Evolutionary conservation across 768 basidiomycete species (phyloP).

Genomic region (Suillus occidentalis): DNA sequence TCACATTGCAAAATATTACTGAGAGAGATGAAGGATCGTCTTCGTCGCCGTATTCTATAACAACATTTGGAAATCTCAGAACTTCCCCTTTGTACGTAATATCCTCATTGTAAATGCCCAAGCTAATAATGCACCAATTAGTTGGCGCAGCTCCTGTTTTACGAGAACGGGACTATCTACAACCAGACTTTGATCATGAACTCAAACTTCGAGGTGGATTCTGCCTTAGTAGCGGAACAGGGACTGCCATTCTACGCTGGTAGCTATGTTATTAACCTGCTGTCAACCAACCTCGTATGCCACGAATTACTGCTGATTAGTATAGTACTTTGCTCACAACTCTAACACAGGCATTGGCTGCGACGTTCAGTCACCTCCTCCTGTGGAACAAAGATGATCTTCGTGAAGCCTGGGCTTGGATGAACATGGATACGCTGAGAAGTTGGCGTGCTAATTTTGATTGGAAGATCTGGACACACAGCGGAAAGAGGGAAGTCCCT

Average conservation of each 20-base stretch:
- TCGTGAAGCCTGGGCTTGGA: constrained; percentile 46
- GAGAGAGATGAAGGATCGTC: constrained; percentile 22
- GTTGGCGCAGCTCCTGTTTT: constrained; percentile 42
- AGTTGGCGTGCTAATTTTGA: constrained; percentile 37
- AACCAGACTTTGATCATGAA: constrained; percentile 55
- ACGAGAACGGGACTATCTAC: constrained; percentile 51
- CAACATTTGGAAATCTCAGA: constrained; percentile 58
- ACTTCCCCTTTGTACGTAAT: constrained; percentile 53
- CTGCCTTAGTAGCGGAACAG: constrained; percentile 43
- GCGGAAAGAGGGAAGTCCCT: constrained; percentile 22
- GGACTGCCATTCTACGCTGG: constrained; percentile 35
- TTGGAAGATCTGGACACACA: constrained; percentile 36
- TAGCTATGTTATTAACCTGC: constrained; percentile 23
- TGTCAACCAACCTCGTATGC: constrained; percentile 15
- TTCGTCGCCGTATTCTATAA: constrained; percentile 40
- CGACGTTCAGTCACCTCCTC: constrained; percentile 51
- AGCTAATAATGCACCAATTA: neutral
- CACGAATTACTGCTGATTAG: neutral
- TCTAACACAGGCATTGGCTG: constrained; percentile 42
- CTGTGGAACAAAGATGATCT: constrained; percentile 57
- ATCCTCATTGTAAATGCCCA: constrained; percentile 9
- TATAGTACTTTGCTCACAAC: constrained; percentile 25
- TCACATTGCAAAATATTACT: neutral
- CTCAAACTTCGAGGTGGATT: constrained; percentile 51
- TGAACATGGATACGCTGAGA: constrained; percentile 31